Conservation (phyloP, 164 flowering plant genomes). For the Aristolochia californica region DNA sequence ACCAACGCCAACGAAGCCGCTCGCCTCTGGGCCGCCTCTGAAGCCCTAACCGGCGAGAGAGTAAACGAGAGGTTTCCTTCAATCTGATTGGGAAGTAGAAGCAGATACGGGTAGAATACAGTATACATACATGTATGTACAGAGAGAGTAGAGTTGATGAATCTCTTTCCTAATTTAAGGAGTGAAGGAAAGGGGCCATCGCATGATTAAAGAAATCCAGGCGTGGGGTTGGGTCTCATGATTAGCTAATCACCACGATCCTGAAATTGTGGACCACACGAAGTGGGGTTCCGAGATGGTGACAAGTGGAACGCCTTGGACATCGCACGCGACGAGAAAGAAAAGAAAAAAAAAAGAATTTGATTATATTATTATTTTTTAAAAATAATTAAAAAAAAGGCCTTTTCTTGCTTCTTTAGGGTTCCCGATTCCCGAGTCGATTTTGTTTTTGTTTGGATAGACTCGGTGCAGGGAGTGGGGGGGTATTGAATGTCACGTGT, state of each 20-base stretch:
- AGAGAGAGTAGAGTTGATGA: neutral
- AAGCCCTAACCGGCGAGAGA: conserved; percentile 34
- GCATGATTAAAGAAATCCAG: neutral
- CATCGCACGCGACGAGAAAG: neutral
- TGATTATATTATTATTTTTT: too few relatives aligned
- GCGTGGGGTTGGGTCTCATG: neutral
- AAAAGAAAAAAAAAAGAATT: neutral
- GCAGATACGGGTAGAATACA: too few relatives aligned
- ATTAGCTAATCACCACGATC: neutral
- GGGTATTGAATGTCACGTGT: neutral
- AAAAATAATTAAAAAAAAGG: too few relatives aligned
- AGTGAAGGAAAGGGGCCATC: neutral
- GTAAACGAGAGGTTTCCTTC: neutral
- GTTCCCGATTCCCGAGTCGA: too few relatives aligned
- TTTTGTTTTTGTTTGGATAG: too few relatives aligned
- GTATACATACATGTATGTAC: neutral
- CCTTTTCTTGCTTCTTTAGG: too few relatives aligned
- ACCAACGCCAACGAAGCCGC: conserved; percentile 44
- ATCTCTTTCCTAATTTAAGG: too few relatives aligned
- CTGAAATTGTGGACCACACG: neutral
- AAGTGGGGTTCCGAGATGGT: neutral
- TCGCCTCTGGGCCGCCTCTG: conserved; percentile 63
- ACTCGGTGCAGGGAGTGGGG: too few relatives aligned
- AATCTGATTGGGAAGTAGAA: neutral
- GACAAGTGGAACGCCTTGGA: neutral